A percentile compares a stretch with the other conserved stretches of the same genome.
phyloP scores from a whole-genome alignment of 805 yeast species.

The Jamesozyma jinghongensis region DNA sequence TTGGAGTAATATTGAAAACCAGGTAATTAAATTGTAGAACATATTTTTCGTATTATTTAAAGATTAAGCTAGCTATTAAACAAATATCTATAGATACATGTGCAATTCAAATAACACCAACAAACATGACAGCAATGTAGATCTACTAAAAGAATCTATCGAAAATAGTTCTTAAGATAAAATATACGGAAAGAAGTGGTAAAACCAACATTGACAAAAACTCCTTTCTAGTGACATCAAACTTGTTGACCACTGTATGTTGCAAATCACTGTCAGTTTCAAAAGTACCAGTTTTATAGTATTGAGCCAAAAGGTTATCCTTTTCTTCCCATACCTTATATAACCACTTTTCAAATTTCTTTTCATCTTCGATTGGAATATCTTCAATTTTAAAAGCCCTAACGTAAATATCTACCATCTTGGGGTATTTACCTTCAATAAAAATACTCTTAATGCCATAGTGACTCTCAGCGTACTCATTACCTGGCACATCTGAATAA shows the following conservation, averaged over 20 bases:
- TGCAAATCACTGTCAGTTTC: conserved; percentile 15
- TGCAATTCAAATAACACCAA: neutral
- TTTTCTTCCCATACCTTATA: conserved; percentile 65
- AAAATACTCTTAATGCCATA: conserved; percentile 59
- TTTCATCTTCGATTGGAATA: conserved; percentile 50
- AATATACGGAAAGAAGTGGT: conserved; percentile 10
- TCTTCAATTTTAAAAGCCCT: conserved; percentile 47
- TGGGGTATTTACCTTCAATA: conserved; percentile 65
- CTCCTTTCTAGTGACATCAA: conserved; percentile 16
- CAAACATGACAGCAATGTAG: neutral
- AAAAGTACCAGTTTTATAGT: conserved; percentile 48
- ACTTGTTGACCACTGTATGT: conserved; percentile 15
- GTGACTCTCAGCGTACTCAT: conserved; percentile 67
- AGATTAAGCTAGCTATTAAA: neutral
- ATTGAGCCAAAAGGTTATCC: conserved; percentile 59
- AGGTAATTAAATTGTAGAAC: conserved; percentile 19
- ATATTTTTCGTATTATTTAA: no score
- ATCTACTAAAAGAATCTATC: neutral
- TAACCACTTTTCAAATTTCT: conserved; percentile 73
- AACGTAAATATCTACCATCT: conserved; percentile 53
- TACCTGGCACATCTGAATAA: conserved; percentile 57
- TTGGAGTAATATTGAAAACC: conserved; percentile 39
- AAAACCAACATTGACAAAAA: conserved; percentile 11
- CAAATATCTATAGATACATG: neutral
- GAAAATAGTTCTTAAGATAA: conserved; percentile 2